Percentiles rank a stretch among this genome's conserved stretches.
These are phyloP conservation scores for Fusarium sp. DNA, from an alignment of 2,329 filamentous ascomycete genomes.

Conservation along the genomic window DNA sequence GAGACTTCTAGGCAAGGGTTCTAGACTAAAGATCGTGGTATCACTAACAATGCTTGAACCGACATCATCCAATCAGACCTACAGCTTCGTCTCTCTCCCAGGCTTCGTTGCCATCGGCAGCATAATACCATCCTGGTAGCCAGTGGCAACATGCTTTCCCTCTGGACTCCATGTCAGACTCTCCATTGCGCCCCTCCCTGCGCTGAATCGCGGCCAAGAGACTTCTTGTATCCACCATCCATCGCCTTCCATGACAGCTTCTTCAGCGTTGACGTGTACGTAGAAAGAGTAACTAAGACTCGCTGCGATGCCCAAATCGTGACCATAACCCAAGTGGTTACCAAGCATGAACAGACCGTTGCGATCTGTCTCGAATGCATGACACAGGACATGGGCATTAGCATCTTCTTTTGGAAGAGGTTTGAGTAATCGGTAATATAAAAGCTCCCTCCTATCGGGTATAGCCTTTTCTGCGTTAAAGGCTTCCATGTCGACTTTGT, in stretches of 20 bases:
- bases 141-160: slow-evolving; percentile 66
- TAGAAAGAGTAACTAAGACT: slow-evolving; percentile 66
- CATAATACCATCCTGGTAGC: slow-evolving; percentile 67
- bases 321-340: slow-evolving; percentile 63
- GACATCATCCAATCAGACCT: neutral
- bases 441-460: slow-evolving; percentile 62
- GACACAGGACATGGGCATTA: slow-evolving; percentile 62
- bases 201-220: slow-evolving; percentile 61
- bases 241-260: slow-evolving; percentile 61
- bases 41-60: neutral
- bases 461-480: slow-evolving; percentile 60
- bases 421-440: slow-evolving; percentile 63
- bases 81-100: slow-evolving; percentile 20
- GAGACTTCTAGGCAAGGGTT: neutral
- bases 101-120: slow-evolving; percentile 40
- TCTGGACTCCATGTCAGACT: slow-evolving; percentile 67
- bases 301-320: slow-evolving; percentile 57
- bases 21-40: neutral
- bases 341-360: slow-evolving; percentile 66
- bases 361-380: slow-evolving; percentile 66
- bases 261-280: slow-evolving; percentile 63
- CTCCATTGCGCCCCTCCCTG: slow-evolving; percentile 62
- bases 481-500: slow-evolving; percentile 65
- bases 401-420: slow-evolving; percentile 57
- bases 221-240: slow-evolving; percentile 69